Evolutionary conservation across 2,329 filamentous ascomycete genomes (phyloP), one percentile per base, ranked within the genome.

Genomic region (Nannizzia gypsea): DNA sequence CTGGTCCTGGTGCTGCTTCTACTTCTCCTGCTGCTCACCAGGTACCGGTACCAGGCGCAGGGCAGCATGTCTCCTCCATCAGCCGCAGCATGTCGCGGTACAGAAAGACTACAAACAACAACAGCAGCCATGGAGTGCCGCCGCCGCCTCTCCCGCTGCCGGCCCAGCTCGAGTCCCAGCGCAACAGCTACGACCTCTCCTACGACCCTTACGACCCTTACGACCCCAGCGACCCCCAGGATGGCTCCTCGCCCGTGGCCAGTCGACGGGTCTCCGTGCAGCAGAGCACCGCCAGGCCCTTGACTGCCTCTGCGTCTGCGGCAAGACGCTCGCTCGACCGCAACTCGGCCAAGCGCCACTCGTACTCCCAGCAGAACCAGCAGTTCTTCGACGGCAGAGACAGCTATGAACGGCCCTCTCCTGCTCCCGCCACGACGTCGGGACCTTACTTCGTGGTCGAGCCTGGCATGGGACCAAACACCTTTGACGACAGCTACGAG

Each of bases 21-120:
- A 17, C 13, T 20, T 11, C 15, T 42, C 9, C 36, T 40, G 36
- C 13, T 34, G 31, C 13, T 17, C 15, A 2, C 13, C 31, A 6
- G 36, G 36, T 9, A 11, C 11, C 36, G 36, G 36, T 40, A 9
- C 3, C 28, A 5, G 38, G 2, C 22, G n/a, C n/a, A n/a, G n/a
- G n/a, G n/a, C 62, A 68, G 48, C 67, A 68, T 65, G 67, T 62
- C 40, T 64, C 62, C 40, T 64, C 65, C 5, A 63, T 71, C 56
- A 59, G 66, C 52, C 65, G 69, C 59, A 74, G 72, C 62, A 74
- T 73, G 69, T 71, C 72, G 38, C 67, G 74, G 22, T 75, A 76
- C 62, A 66, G 71, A 61, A 66, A 67, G 58, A 64, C 64, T 20
- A 24, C 61, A n/a, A n/a, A n/a, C n/a, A n/a, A n/a, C n/a, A n/a